phyloP scores from a whole-genome alignment of 176 grass and related monocot genomes.

The Hsuehochloa calcarea region DNA sequence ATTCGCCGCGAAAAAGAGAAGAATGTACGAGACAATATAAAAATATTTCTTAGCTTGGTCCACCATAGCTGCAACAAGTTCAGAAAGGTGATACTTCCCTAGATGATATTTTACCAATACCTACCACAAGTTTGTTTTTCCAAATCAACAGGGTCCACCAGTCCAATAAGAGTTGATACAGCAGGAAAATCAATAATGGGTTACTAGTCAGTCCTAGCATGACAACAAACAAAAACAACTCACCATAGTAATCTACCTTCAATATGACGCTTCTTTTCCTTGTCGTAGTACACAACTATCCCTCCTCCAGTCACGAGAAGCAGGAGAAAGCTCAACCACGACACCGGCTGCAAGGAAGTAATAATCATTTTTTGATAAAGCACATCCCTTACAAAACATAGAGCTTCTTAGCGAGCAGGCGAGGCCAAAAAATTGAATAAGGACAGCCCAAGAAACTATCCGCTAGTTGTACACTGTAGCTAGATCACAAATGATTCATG shows the following conservation, averaged over 20 bases:
- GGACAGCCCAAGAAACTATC: not conserved
- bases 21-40: not conserved
- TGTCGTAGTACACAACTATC: constrained; percentile 67
- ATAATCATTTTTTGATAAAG: constrained; percentile 4
- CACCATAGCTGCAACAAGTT: not conserved
- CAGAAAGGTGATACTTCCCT: not conserved
- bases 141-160: not conserved
- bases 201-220: not conserved
- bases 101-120: not conserved
- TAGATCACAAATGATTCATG: not conserved
- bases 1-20: not conserved
- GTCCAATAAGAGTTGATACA: not conserved
- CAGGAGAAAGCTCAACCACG: constrained; percentile 82
- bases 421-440: not conserved
- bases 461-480: not conserved
- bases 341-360: constrained; percentile 62
- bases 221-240: constrained; percentile 36
- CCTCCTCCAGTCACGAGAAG: constrained; percentile 80
- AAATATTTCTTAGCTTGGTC: not conserved
- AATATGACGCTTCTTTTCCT: constrained; percentile 79
- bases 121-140: not conserved
- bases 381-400: not conserved
- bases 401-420: not conserved
- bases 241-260: constrained; percentile 91
- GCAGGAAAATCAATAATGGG: not conserved